Percentiles rank a stretch among this genome's conserved stretches.
Conservation (phyloP, 2,329 filamentous ascomycete species). For the Diatrype stigma region DNA sequence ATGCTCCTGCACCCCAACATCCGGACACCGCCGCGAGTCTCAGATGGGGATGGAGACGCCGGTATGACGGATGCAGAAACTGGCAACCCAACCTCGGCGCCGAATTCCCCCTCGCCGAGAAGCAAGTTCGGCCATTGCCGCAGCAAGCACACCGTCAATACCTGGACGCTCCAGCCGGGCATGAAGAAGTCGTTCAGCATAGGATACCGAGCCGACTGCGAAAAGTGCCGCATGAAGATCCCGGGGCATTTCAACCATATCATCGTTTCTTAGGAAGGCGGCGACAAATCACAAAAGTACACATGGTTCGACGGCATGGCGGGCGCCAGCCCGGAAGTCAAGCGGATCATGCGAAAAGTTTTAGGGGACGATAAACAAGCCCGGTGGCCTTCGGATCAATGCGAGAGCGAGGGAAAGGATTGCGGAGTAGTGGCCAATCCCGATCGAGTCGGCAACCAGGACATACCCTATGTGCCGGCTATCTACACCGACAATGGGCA, state of each 20-base stretch:
- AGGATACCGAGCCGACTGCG: constrained; percentile 73
- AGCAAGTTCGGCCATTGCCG: constrained; percentile 52
- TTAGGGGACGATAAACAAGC: neutral
- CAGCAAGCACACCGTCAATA: constrained; percentile 56
- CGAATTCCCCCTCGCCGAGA: constrained; percentile 41
- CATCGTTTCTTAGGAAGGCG: constrained; percentile 52
- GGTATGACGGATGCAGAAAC: constrained; percentile 31
- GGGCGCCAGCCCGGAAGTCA: neutral
- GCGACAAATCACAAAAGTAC: neutral
- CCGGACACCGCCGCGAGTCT: constrained; percentile 20
- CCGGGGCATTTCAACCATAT: constrained; percentile 81
- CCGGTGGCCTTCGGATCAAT: neutral
- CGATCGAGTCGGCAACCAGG: neutral
- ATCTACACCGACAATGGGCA: neutral
- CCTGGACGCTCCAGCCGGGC: constrained; percentile 57
- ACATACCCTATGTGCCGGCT: neutral
- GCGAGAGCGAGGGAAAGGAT: neutral
- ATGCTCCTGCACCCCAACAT: constrained; percentile 35
- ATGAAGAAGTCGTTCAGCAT: constrained; percentile 72
- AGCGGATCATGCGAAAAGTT: neutral
- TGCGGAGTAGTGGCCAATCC: neutral
- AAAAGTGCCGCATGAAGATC: constrained; percentile 70
- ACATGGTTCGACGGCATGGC: constrained; percentile 7
- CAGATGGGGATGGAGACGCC: constrained; percentile 19
- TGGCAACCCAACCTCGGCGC: constrained; percentile 27